Evolutionary conservation across 306 rosid genomes (phyloP), one percentile per base, ranked within the genome.

Genomic region (Trifolium fragiferum): DNA sequence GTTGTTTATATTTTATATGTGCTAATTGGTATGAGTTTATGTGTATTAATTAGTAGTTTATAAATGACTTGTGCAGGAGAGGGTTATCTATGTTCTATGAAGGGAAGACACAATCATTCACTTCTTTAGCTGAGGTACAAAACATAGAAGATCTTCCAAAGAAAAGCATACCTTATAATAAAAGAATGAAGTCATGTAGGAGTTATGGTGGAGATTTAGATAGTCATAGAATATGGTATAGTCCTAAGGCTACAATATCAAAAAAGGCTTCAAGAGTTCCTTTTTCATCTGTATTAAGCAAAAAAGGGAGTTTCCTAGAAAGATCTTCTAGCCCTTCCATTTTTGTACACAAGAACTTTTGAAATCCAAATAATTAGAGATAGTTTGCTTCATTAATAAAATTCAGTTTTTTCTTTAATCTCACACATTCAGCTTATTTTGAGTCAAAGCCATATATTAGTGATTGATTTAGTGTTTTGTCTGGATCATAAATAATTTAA

Each of bases 41-140:
- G 58, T 40, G 58, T 76, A 57, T 19, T 84, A 38, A 74, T 2
- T 76, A 12, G 55, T 70, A 4, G 33, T 30, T 30, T 30, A 30
- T 27, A 27, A 66, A 10, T 72, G 7, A 47, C 18, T 13, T 78
- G 41, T 86, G 84, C 89, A 94, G 99, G 89, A 92, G 92, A 84
- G 99, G 99, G 27, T 67, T 94, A 16, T 94, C 99, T 1, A 90
- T 76, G 77, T 86, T 67, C 38, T 94, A 92, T 75, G 77, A 94
- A 81, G 96, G 99, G 25, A 90, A 90, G 80, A 80, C 97, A 0
- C 88, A 94, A 53, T 94, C 99, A 20, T 92, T 84, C 82, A 85
- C 87, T 27, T 89, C 88, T 58, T 80, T 90, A 54, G 90, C 81
- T n/a, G 84, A 90, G 46, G 97, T 83, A 18, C 64, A 82, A 63